phyloP scores from a whole-genome alignment of 2,329 filamentous ascomycete genomes.

The Neurospora sp. region DNA sequence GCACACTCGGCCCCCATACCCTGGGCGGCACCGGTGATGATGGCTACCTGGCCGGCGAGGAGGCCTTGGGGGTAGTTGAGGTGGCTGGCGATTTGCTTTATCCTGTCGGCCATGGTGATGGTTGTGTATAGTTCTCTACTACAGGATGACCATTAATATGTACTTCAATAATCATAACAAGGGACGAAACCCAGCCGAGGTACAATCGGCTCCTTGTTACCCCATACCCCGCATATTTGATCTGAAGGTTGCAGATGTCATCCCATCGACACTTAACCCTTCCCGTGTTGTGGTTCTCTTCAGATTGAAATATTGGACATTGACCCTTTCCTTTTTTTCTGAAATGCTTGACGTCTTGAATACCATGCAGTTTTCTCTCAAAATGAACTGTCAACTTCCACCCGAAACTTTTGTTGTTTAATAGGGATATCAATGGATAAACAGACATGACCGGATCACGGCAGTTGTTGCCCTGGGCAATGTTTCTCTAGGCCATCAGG shows the following conservation, averaged over 20 bases:
- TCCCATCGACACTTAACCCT: not conserved
- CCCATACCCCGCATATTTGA: constrained; percentile 3
- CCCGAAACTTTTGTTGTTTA: not conserved
- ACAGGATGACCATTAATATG: not conserved
- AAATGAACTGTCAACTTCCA: not conserved
- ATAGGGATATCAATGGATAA: not conserved
- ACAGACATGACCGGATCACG: not conserved
- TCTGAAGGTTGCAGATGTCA: not conserved
- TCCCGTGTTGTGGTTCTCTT: not conserved
- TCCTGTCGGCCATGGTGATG: constrained; percentile 42
- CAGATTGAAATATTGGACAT: not conserved
- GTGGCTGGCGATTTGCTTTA: constrained; percentile 64
- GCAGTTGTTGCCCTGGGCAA: not conserved
- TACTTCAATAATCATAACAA: not conserved
- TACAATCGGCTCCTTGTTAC: not conserved
- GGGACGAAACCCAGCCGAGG: not conserved
- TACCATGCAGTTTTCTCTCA: not conserved
- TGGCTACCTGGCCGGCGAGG: constrained; percentile 70
- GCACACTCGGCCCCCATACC: constrained; percentile 83
- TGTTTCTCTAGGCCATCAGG: not conserved
- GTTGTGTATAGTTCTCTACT: not conserved
- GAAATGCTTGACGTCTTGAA: too few species aligned
- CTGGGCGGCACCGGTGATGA: constrained; percentile 78
- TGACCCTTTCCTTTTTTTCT: not conserved
- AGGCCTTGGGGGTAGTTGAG: constrained; percentile 75